Base-by-base conservation (phyloP, 257 asterid species). In the Ophiorrhiza pumila region DNA sequence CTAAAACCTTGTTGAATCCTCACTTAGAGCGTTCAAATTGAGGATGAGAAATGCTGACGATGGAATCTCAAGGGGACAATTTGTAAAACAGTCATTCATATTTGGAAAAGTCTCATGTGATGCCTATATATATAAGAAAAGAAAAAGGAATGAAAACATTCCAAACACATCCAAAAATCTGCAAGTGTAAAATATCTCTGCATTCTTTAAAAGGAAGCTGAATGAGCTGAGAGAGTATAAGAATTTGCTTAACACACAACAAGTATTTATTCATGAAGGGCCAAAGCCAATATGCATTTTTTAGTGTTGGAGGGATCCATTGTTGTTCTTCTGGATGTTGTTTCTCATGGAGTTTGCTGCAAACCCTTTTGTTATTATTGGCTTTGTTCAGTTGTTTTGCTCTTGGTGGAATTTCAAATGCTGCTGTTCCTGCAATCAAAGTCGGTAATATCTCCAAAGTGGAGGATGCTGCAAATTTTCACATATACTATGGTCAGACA, bases 401-500 rank as follows among this genome's bases (percentile, higher is more conserved):
- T 13, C 63, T 14, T 64, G 37, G 46, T 68, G 80, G 60, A 35
- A 72, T 43, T 37, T 68, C 63, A 43, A 73, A 45, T 63, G 92
- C 83, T 37, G 88, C 89, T 8, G 63, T 67, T 53, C 86, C 90
- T 14, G 71, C 64, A 2, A 86, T 88, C 71, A 85, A 83, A 78
- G 84, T 80, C 52, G 96, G 89, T 23, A 94, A 85, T 72, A 88
- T 86, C 57, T 94, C 99, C 18, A 78, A 84, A 77, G 96, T 86
- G 47, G 87, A 71, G 57, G 98, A 94, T 84, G 95, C 98, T 22
- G 78, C 83, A 10, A 85, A 83, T 68, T 82, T 94, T 62, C 78
- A 78, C 41, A 79, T 94, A 39, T 94, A 94, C 73, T 94, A 94
- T 71, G 99, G 99, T n/a, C 93, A 90, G 74, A 87, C 90, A 4